Percentiles rank a stretch among this genome's conserved stretches.
phyloP scores from a whole-genome alignment of 805 yeast species.

The Metschnikowia continentalis region DNA sequence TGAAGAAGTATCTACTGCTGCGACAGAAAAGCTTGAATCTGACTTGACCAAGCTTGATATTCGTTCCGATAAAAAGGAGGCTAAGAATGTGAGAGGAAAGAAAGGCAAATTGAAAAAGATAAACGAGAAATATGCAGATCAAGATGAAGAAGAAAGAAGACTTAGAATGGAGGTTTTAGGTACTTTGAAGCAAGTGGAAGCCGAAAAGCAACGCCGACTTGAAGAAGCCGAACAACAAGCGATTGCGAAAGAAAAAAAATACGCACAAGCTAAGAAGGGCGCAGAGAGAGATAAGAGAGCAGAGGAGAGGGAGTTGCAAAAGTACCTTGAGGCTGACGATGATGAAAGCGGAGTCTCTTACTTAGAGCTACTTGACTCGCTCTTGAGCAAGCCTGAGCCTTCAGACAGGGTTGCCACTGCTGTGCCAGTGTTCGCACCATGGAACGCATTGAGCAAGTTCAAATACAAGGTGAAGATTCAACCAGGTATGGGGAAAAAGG shows the following conservation, averaged over 20 bases:
- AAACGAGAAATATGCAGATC: slow-evolving; percentile 78
- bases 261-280: slow-evolving; percentile 32
- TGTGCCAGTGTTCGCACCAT: slow-evolving; percentile 90
- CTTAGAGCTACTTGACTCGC: slow-evolving; percentile 42
- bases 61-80: slow-evolving; percentile 19
- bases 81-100: slow-evolving; percentile 65
- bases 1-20: not conserved
- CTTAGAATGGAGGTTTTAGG: slow-evolving; percentile 80
- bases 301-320: slow-evolving; percentile 41
- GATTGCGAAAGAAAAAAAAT: slow-evolving; percentile 24
- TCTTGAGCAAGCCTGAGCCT: slow-evolving; percentile 42
- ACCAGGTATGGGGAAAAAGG: slow-evolving; percentile 79
- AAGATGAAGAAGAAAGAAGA: slow-evolving; percentile 82
- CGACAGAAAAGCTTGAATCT: not conserved
- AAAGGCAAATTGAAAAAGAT: slow-evolving; percentile 81
- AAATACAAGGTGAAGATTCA: slow-evolving; percentile 81
- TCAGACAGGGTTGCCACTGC: slow-evolving; percentile 57
- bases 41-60: not conserved
- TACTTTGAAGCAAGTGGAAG: slow-evolving; percentile 59
- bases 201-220: slow-evolving; percentile 16
- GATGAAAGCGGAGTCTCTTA: slow-evolving; percentile 34
- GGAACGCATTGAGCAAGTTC: slow-evolving; percentile 70
- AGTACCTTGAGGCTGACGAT: slow-evolving; percentile 35
- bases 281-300: slow-evolving; percentile 41
- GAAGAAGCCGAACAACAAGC: slow-evolving; percentile 17